Base-by-base conservation (phyloP, 768 basidiomycete genomes). In the Boletus sp. region DNA sequence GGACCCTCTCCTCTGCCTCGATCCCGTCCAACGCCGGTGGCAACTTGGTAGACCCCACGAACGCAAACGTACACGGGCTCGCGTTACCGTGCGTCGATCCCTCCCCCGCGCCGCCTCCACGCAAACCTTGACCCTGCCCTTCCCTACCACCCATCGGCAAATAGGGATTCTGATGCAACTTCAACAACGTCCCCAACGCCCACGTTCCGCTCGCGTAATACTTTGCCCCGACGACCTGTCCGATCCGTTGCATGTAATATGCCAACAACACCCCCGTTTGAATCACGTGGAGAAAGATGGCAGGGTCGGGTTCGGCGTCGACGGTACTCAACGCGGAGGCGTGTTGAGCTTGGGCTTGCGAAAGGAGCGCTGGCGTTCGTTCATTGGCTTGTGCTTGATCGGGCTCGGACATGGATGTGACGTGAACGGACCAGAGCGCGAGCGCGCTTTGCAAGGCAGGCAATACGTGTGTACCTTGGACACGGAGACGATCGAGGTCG, bases 231-330 rank as follows among this genome's bases (percentile, higher is more conserved):
- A 87, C 73, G 36, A 81, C 70, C 33, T 81, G 76, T 53, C 84
- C 85, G 18, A 73, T 78, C 47, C 82, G 80, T 64, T 85, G 81
- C 64, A 89, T 83, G 67, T 85, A 89, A 62, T 83, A 80, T 1
- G 83, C 75, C 29, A 90, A 74, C n/a, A 91, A 76, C 5, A 89
- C 72, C 57, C 88, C 80, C 0, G 83, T 78, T 57, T 87, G 86
- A 9, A 87, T 64, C 15, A 83, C 79, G 50, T 84, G 79, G 17
- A 86, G 63, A 33, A 83, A 72, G 63, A 55, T 73, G 66, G 57
- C 73, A 58, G 64, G 77, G 63, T 65, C 74, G 4, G 62, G 64
- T 44, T 64, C 67, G 32, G 66, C 54, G 17, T 67, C 66, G 28
- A 63, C 60, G n/a, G 78, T 71, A 20, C 81, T 78, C 72, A 81